Evolutionary conservation across 2,329 filamentous ascomycete species (phyloP).

Genomic region (Ophiostoma novo-ulmi): DNA sequence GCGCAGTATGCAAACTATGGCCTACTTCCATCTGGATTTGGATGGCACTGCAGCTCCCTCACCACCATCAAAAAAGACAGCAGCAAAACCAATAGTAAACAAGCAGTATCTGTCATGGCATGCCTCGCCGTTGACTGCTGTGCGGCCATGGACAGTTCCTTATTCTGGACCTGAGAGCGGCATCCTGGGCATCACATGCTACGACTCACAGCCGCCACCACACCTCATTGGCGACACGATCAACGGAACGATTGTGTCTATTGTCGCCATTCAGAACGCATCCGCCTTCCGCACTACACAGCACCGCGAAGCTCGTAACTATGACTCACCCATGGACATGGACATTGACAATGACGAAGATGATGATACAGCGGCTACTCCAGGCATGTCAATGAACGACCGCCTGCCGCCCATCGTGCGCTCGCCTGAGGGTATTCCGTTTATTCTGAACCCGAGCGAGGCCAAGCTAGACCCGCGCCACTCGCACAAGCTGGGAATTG

Average conservation of each 20-base stretch:
- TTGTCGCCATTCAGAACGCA: constrained; percentile 56
- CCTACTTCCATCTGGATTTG: constrained; percentile 61
- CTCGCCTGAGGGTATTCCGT: constrained; percentile 54
- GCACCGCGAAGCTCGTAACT: background rate
- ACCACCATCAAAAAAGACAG: background rate
- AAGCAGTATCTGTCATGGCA: constrained; percentile 42
- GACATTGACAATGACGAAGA: background rate
- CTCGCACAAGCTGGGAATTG: constrained; percentile 58
- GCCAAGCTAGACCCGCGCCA: constrained; percentile 54
- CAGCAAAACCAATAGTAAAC: background rate
- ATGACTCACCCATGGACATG: background rate
- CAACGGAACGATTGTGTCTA: constrained; percentile 64
- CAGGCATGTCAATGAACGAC: constrained; percentile 35
- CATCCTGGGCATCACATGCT: constrained; percentile 61
- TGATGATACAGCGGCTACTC: background rate
- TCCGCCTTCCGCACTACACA: constrained; percentile 40
- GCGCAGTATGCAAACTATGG: constrained; percentile 70
- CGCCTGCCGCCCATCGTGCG: constrained; percentile 40
- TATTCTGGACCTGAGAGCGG: constrained; percentile 50
- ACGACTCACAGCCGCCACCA: constrained; percentile 58
- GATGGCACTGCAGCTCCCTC: background rate
- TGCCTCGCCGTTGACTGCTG: constrained; percentile 49
- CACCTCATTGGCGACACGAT: constrained; percentile 59
- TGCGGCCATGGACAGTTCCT: constrained; percentile 56
- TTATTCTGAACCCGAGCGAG: constrained; percentile 52